These are phyloP conservation scores for Globisporangium polare DNA, from an alignment of 352 stramenopile genomes.

Conservation along the genomic window DNA sequence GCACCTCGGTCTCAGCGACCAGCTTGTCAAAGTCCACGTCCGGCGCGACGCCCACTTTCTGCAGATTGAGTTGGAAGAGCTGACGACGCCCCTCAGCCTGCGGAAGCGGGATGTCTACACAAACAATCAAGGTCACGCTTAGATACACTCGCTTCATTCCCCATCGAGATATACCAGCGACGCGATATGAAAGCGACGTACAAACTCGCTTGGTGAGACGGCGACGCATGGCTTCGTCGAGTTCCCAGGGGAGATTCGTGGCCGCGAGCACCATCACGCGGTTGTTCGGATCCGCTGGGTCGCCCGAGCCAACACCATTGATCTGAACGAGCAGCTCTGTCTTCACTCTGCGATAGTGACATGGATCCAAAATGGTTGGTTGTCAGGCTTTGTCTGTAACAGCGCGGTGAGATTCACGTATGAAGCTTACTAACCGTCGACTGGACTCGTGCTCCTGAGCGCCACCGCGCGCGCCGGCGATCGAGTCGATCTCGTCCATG, in stretches of 20 bases:
- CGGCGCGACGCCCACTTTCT: slow-evolving; percentile 68
- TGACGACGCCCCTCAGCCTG: slow-evolving; percentile 48
- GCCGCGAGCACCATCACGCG: slow-evolving; percentile 93
- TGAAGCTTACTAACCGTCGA: slow-evolving; percentile 35
- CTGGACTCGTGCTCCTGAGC: slow-evolving; percentile 85
- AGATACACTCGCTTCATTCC: neutral
- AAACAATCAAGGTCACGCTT: neutral
- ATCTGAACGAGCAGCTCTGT: slow-evolving; percentile 98
- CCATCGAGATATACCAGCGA: too few species aligned
- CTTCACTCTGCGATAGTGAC: slow-evolving; percentile 81
- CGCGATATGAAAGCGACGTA: too few species aligned
- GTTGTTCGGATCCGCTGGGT: slow-evolving; percentile 23
- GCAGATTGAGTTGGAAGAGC: slow-evolving; percentile 76
- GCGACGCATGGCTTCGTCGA: slow-evolving; percentile 94
- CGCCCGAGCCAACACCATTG: slow-evolving; percentile 80
- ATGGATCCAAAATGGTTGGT: neutral
- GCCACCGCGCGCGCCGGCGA: slow-evolving; percentile 67
- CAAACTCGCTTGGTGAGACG: slow-evolving; percentile 96
- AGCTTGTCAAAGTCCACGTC: slow-evolving; percentile 78
- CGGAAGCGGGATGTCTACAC: slow-evolving; percentile 47
- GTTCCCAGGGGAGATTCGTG: slow-evolving; percentile 96
- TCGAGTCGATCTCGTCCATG: slow-evolving; percentile 98
- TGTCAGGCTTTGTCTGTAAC: neutral
- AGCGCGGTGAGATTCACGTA: neutral
- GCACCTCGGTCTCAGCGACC: slow-evolving; percentile 66